Evolutionary conservation across 2,329 filamentous ascomycete species (phyloP), one percentile per base, ranked within the genome.

Genomic region (Paecilomyces dactylethromorphus): DNA sequence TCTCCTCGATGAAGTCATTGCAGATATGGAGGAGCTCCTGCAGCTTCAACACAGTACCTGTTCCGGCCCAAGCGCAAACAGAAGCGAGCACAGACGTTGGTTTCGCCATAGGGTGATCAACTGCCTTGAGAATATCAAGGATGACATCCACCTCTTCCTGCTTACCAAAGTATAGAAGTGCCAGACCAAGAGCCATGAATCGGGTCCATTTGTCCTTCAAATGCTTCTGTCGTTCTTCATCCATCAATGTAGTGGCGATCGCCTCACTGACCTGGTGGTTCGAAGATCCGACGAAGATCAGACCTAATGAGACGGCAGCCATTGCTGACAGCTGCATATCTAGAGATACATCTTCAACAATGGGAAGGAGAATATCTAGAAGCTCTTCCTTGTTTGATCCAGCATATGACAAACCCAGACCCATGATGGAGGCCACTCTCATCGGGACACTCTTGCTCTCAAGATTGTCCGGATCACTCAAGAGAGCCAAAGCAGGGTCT

Each of bases 101-200:
- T 77, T 94, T 94, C 21, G 92, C 91, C 87, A 97, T 96, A 24
- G 94, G 93, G 72, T 97, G 93, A 64, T 97, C 92, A 57, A 97
- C 92, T 26, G 90, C 94, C 81, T 97, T 99, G 58, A 99, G 83
- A 0, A 94, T 96, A 78, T 99, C 94, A 32, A 97, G 79, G 64
- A 97, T 92, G 59, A 97, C 93, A 69, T 99, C 94, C n/a, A 97
- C 94, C 74, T 97, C 93, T 75, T 99, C 94, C 76, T 99, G 94
- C 64, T 91, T 88, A 45, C 94, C 94, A 68, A 99, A 97, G 83
- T 92, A 99, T 29, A 99, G 82, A 26, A 99, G 83, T 1, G 93
- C 94, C 62, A 99, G 83, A 64, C 94, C 94, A 50, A 99, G 87
- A 21, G 91, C 92, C 79, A 99, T 89, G 79, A 99, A 99, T 18